Conservation (phyloP, 2,329 filamentous ascomycete genomes). For the Eurotiales sp. region DNA sequence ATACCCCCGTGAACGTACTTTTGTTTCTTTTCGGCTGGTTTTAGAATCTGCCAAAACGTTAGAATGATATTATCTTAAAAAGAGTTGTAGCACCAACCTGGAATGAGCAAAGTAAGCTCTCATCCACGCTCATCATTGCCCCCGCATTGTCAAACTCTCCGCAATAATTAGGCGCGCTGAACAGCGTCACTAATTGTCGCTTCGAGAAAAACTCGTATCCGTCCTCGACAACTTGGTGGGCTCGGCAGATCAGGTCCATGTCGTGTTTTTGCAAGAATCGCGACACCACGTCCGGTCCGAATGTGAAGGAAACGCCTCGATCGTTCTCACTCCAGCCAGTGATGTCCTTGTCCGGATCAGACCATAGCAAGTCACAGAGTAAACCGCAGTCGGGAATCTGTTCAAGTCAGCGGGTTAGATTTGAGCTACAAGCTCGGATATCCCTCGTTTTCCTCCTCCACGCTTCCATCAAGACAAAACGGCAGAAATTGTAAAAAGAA, state of each 20-base stretch:
- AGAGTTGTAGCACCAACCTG: conserved; percentile 58
- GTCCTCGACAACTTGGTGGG: conserved; percentile 97
- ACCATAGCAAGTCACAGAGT: conserved; percentile 96
- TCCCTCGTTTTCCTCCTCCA: not conserved
- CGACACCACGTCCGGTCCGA: conserved; percentile 94
- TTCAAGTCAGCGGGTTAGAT: conserved; percentile 38
- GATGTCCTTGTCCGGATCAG: conserved; percentile 98
- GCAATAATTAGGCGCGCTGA: conserved; percentile 98
- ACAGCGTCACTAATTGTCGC: conserved; percentile 92
- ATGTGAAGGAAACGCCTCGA: conserved; percentile 96
- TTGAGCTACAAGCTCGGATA: conserved; percentile 29
- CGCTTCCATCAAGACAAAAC: not conserved
- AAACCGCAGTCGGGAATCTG: conserved; percentile 98
- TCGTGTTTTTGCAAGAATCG: conserved; percentile 98
- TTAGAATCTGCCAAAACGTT: conserved; percentile 69
- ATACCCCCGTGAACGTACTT: conserved; percentile 87
- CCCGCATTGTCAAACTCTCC: conserved; percentile 99
- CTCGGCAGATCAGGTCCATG: conserved; percentile 98
- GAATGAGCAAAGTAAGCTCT: conserved; percentile 97
- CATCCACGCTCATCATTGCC: conserved; percentile 99
- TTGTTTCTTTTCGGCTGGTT: conserved; percentile 99
- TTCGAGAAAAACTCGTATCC: conserved; percentile 99
- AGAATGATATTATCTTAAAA: conserved; percentile 15
- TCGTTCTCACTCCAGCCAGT: conserved; percentile 99
- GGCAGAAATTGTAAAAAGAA: conserved; percentile 26